A percentile compares a stretch with the other conserved stretches of the same genome.
Conservation (phyloP, 352 stramenopile genomes). For the Blastocystis sp. region DNA sequence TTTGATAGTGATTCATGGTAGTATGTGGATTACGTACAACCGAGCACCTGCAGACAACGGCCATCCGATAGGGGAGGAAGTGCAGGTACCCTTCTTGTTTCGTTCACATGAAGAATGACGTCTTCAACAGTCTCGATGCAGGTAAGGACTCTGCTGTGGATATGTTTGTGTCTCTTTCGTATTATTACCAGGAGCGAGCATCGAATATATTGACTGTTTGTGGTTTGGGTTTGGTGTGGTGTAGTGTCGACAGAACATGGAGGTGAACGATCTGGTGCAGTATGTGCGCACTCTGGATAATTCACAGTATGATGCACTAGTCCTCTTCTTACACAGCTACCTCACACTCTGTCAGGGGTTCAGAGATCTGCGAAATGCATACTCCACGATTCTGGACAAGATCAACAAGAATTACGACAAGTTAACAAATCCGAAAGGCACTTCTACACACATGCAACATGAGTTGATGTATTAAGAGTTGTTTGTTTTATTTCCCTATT, state of each 20-base stretch:
- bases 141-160: slow-evolving; percentile 50
- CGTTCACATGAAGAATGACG: not conserved
- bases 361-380: slow-evolving; percentile 25
- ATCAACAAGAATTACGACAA: slow-evolving; percentile 57
- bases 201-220: not conserved
- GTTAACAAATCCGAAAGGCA: slow-evolving; percentile 8
- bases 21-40: slow-evolving; percentile 51
- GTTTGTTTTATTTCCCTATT: not conserved
- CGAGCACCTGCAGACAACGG: slow-evolving; percentile 18
- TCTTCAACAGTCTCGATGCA: not conserved
- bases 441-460: slow-evolving; percentile 9
- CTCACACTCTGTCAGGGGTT: slow-evolving; percentile 47
- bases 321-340: not conserved
- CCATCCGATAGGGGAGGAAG: slow-evolving; percentile 28
- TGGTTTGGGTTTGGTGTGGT: not conserved
- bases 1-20: not conserved
- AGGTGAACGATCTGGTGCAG: not conserved
- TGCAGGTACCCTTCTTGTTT: not conserved
- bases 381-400: slow-evolving; percentile 50
- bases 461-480: slow-evolving; percentile 1
- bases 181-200: not conserved
- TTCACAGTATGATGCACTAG: not conserved
- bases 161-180: not conserved
- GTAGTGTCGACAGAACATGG: slow-evolving; percentile 36
- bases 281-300: not conserved